Evolutionary conservation across 495 filamentous ascomycete genomes (phyloP), one percentile per base, ranked within the genome.

Genomic region (Penicillium ucsense): DNA sequence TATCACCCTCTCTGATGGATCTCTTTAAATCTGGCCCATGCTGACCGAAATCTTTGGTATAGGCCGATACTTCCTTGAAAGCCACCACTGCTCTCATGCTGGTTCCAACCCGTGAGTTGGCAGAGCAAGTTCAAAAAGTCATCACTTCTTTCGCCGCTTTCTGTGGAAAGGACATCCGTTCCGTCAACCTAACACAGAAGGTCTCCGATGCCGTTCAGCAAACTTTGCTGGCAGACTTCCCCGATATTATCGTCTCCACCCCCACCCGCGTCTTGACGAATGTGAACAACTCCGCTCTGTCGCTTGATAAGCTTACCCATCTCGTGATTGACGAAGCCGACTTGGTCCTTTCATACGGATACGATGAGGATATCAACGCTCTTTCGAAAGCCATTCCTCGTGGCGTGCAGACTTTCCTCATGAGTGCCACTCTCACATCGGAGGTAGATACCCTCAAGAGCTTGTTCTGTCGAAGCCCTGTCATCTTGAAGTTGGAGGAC

Each of bases 281-380:
- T 56, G 62, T 90, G 47, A 85, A 84, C 47, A 79, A 74, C 38
- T 80, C 79, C 0, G 76, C 82, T 0, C 74, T 95, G 41, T 78
- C 78, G 3, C 66, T 94, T 11, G 77, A 82, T 6, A 74, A 78
- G 45, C 75, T 97, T 35, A 76, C 78, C 41, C 78, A 89, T 45
- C 68, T 99, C 9, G 89, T 97, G 8, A 83, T 99, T 47, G 92
- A 99, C 57, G 92, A 99, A 66, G 89, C 90, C 3, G 92, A 99
- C 63, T 63, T 97, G 45, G 83, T 97, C n/a, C 70, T 96, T 45
- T 89, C 85, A 6, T 99, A 96, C 58, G 92, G 89, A 40, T 95
- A 96, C 56, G 84, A 92, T 35, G 85, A 91, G 42, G 92, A 97
- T 57, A 77, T 99, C 51, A 78, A 87, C 48, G 79, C 73, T 45